Evolutionary conservation across 495 filamentous ascomycete species (phyloP).

Genomic region (Aspergillus panamensis): DNA sequence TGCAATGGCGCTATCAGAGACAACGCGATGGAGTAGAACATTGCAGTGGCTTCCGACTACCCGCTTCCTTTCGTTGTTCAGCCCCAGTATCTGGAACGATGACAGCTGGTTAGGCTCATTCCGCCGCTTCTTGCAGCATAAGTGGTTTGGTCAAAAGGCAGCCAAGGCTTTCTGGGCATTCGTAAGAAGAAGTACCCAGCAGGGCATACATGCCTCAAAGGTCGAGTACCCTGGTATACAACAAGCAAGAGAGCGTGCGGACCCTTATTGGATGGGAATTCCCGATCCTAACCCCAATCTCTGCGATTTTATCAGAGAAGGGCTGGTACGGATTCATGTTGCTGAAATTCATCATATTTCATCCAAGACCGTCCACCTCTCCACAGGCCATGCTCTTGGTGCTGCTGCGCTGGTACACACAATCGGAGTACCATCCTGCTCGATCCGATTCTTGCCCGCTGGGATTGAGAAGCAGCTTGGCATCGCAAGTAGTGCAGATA

Average conservation of each 20-base stretch:
- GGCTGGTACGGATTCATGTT: conserved; percentile 31
- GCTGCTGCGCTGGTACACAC: background rate
- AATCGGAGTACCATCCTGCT: background rate
- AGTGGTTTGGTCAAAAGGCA: background rate
- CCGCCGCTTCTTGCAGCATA: background rate
- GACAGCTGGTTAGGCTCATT: background rate
- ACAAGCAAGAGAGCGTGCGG: background rate
- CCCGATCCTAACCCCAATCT: background rate
- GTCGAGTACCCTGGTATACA: background rate
- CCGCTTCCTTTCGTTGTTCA: background rate
- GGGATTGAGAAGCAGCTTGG: background rate
- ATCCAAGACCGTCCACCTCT: conserved; percentile 7
- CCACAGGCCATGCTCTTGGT: background rate
- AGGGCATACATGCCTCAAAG: background rate
- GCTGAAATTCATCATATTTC: conserved; percentile 8
- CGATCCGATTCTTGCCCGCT: background rate
- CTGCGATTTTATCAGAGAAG: conserved; percentile 1
- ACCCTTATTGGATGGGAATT: background rate
- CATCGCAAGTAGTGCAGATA: background rate
- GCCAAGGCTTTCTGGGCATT: background rate
- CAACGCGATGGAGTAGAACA: background rate
- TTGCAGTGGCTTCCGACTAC: background rate
- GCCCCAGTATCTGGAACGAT: background rate
- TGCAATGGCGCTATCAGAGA: background rate
- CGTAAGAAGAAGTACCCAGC: background rate